Evolutionary conservation across 1,284 basidiomycete species (phyloP).

Genomic region (Puccinia brachypodii): DNA sequence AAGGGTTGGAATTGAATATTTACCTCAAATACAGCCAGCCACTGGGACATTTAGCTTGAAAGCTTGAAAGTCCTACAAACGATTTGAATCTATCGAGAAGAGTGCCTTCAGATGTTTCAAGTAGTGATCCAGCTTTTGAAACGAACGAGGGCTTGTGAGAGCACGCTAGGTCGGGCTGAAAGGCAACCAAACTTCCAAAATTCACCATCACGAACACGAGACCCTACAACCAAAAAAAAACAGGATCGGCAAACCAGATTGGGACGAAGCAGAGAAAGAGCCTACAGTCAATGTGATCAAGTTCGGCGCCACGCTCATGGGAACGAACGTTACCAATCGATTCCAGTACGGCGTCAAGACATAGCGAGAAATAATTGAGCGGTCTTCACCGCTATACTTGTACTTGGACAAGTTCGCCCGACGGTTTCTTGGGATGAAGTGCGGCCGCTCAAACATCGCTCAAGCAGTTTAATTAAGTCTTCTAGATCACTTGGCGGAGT

Average conservation of each 20-base stretch:
- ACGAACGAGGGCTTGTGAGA: constrained; percentile 28
- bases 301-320: constrained; percentile 83
- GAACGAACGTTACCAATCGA: constrained; percentile 89
- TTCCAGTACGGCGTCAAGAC: constrained; percentile 91
- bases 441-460: constrained; percentile 39
- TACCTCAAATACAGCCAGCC: constrained; percentile 44
- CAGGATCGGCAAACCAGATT: constrained; percentile 69
- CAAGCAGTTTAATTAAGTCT: not conserved
- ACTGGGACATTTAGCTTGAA: constrained; percentile 35
- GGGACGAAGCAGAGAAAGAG: not conserved
- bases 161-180: constrained; percentile 42
- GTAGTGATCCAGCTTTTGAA: constrained; percentile 51
- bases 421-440: constrained; percentile 59
- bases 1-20: not conserved
- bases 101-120: constrained; percentile 1
- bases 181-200: constrained; percentile 70
- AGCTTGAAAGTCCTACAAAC: constrained; percentile 1
- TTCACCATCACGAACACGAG: constrained; percentile 80
- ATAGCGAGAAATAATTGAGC: constrained; percentile 62
- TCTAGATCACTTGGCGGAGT: too few species aligned
- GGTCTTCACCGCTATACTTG: constrained; percentile 64
- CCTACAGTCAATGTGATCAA: constrained; percentile 65
- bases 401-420: constrained; percentile 62
- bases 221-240: constrained; percentile 60
- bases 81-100: constrained; percentile 8